A percentile compares a stretch with the other conserved stretches of the same genome.
These are phyloP conservation scores for Botrytis galanthina DNA, from an alignment of 2,329 filamentous ascomycete genomes.

Conservation along the genomic window DNA sequence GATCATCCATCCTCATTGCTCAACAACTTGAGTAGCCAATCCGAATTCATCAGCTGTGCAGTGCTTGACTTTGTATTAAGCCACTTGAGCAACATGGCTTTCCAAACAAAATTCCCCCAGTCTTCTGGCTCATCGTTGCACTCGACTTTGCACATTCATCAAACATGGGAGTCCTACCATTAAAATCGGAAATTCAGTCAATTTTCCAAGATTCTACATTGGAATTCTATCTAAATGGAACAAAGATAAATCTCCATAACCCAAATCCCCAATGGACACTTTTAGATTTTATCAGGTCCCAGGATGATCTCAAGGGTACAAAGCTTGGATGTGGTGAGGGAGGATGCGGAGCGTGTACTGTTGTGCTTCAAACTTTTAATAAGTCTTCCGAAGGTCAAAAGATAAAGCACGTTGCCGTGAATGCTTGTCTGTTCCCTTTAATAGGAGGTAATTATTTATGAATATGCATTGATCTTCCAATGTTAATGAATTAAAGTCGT, in stretches of 20 bases:
- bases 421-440: conserved; percentile 67
- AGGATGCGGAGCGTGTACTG: conserved; percentile 91
- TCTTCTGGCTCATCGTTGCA: not conserved
- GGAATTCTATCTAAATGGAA: conserved; percentile 90
- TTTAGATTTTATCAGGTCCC: conserved; percentile 84
- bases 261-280: conserved; percentile 88
- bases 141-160: not conserved
- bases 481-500: conserved; percentile 53
- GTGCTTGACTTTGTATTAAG: not conserved
- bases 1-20: not conserved
- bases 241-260: conserved; percentile 78
- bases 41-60: not conserved
- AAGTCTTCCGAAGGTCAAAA: conserved; percentile 62
- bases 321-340: conserved; percentile 96
- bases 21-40: not conserved
- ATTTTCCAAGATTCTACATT: conserved; percentile 51
- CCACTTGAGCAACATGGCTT: conserved; percentile 3
- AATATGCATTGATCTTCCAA: not conserved
- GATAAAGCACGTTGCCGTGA: conserved; percentile 92
- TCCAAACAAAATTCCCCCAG: not conserved
- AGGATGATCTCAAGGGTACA: conserved; percentile 76
- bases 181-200: conserved; percentile 27
- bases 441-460: conserved; percentile 28
- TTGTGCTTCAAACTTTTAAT: conserved; percentile 76
- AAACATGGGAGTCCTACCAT: conserved; percentile 22